Conservation (phyloP, 139 green algal genomes). For the Auxenochlorella pyrenoidosa region DNA sequence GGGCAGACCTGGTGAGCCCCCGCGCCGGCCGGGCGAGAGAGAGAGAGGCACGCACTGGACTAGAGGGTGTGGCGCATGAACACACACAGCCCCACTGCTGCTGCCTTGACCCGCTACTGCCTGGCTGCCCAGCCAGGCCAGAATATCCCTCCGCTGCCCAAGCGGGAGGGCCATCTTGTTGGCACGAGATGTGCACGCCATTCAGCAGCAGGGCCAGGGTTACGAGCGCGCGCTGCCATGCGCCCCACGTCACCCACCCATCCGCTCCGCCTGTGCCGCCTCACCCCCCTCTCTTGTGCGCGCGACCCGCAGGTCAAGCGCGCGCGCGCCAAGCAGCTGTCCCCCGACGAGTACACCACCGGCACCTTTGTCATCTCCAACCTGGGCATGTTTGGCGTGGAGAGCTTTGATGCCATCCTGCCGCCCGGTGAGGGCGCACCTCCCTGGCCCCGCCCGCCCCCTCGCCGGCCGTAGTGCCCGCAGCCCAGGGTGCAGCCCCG, state of each 20-base stretch:
- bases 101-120: no score
- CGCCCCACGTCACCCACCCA: neutral
- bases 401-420: slow-evolving; percentile 97
- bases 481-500: no score
- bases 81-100: no score
- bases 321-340: slow-evolving; percentile 93
- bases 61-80: no score
- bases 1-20: slow-evolving; percentile 76
- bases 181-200: no score
- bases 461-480: no score
- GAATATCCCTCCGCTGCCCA: no score
- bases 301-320: slow-evolving; percentile 94
- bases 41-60: no score
- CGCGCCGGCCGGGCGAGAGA: no score
- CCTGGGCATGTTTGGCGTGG: slow-evolving; percentile 98
- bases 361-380: slow-evolving; percentile 99
- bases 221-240: neutral
- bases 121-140: neutral
- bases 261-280: neutral
- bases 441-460: neutral
- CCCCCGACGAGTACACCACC: slow-evolving; percentile 84
- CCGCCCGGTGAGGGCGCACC: slow-evolving; percentile 71
- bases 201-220: no score
- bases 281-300: neutral
- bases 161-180: no score